Evolutionary conservation across 208 protist species (phyloP).

Genomic region (Acanthamoeba lugdunensis): DNA sequence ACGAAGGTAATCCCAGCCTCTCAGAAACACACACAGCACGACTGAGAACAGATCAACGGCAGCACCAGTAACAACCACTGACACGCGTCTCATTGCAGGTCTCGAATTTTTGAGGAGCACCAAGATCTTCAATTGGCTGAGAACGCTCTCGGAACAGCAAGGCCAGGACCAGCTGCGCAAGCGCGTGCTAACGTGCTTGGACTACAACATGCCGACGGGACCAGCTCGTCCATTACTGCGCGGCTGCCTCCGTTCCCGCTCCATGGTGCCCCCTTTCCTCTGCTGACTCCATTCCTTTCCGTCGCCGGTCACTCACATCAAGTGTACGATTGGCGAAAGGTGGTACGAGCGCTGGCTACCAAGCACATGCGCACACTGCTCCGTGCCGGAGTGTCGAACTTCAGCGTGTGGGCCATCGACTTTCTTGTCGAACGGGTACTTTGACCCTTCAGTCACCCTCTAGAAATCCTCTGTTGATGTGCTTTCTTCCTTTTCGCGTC

Average conservation of each 20-base stretch:
- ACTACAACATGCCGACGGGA: conserved; percentile 53
- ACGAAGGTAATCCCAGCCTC: neutral
- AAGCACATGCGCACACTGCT: conserved; percentile 79
- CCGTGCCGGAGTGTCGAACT: conserved; percentile 79
- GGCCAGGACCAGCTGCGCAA: conserved; percentile 52
- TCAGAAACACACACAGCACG: neutral
- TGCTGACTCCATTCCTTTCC: neutral
- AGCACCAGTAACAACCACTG: neutral
- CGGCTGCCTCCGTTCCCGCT: neutral
- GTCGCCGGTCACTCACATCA: neutral
- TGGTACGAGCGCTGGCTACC: conserved; percentile 71
- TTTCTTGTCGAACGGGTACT: conserved; percentile 72
- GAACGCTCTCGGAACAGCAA: conserved; percentile 45
- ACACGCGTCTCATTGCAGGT: neutral
- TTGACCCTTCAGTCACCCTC: neutral
- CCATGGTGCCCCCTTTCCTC: neutral
- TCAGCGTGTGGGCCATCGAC: conserved; percentile 80
- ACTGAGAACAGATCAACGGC: neutral
- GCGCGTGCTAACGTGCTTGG: conserved; percentile 50
- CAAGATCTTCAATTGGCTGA: conserved; percentile 55
- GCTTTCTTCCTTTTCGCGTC: neutral
- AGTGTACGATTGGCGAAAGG: neutral
- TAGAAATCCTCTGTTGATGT: neutral
- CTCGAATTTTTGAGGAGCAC: conserved; percentile 38
- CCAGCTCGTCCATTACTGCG: conserved; percentile 27